Evolutionary conservation across 2,329 filamentous ascomycete species (phyloP).

Genomic region (Fusarium bulbicola): DNA sequence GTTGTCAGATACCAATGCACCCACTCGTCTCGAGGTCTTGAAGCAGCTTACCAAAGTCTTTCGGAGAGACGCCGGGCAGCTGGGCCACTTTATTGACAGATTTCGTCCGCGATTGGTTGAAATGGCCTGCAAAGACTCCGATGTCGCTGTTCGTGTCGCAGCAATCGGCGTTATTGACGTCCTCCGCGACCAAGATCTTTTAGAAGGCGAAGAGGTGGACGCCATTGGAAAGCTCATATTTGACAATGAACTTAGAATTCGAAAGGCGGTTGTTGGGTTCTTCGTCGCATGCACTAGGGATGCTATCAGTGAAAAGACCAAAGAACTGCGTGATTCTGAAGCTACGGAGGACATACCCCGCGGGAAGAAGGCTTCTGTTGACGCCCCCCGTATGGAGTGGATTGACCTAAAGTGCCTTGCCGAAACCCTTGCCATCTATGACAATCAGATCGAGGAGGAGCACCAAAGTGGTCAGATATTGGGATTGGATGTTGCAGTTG

Average conservation of each 20-base stretch:
- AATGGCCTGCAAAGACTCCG: conserved; percentile 88
- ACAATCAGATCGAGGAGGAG: conserved; percentile 72
- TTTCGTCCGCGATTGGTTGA: conserved; percentile 90
- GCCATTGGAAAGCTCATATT: conserved; percentile 88
- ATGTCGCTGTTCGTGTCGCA: conserved; percentile 79
- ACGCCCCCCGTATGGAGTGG: conserved; percentile 83
- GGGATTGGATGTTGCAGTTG: conserved; percentile 60
- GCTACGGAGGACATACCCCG: conserved; percentile 76
- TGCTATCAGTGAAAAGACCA: conserved; percentile 78
- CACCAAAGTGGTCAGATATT: conserved; percentile 58
- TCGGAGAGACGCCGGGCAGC: conserved; percentile 79
- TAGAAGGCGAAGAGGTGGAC: conserved; percentile 93
- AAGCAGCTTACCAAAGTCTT: conserved; percentile 84
- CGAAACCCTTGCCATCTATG: conserved; percentile 84
- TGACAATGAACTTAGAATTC: conserved; percentile 83
- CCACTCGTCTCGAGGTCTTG: conserved; percentile 85
- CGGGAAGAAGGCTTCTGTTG: conserved; percentile 76
- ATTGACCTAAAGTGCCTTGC: conserved; percentile 90
- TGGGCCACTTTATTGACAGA: conserved; percentile 92
- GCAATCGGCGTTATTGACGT: conserved; percentile 85
- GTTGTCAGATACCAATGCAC: conserved; percentile 79
- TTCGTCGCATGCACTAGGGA: conserved; percentile 90
- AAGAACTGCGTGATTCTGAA: conserved; percentile 85
- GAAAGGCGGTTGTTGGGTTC: conserved; percentile 89
- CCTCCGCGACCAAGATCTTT: conserved; percentile 82